These are phyloP conservation scores for Saccharomycopsis babjevae DNA, from an alignment of 805 yeast genomes.

Conservation along the genomic window DNA sequence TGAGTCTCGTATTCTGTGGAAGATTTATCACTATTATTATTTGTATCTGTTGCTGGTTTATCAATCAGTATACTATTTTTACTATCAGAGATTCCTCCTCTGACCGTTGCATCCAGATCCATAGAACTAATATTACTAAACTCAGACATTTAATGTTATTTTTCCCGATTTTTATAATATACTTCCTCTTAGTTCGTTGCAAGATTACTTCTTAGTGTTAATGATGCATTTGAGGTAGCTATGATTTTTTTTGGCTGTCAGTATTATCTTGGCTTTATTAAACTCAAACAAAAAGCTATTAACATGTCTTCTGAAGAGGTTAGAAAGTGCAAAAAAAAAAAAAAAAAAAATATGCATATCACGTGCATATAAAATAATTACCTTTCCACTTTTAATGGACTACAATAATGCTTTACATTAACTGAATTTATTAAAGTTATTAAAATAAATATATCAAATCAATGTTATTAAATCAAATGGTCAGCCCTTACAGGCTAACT, in stretches of 20 bases:
- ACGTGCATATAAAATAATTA: no score
- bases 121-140: not conserved
- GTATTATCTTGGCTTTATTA: no score
- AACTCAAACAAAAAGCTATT: no score
- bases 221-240: no score
- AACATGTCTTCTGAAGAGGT: no score
- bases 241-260: no score
- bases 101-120: not conserved
- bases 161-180: not conserved
- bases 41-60: not conserved
- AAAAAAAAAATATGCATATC: no score
- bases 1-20: not conserved
- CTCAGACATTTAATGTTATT: not conserved
- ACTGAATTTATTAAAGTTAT: no score
- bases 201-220: not conserved
- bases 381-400: no score
- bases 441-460: not conserved
- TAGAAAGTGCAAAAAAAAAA: no score
- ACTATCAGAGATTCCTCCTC: not conserved
- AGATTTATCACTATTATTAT: not conserved
- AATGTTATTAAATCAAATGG: not conserved
- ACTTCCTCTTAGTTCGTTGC: not conserved
- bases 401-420: no score
- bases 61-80: not conserved
- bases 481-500: no score